Evolutionary conservation across 2,329 filamentous ascomycete genomes (phyloP).

Genomic region (Fusarium virguliforme): DNA sequence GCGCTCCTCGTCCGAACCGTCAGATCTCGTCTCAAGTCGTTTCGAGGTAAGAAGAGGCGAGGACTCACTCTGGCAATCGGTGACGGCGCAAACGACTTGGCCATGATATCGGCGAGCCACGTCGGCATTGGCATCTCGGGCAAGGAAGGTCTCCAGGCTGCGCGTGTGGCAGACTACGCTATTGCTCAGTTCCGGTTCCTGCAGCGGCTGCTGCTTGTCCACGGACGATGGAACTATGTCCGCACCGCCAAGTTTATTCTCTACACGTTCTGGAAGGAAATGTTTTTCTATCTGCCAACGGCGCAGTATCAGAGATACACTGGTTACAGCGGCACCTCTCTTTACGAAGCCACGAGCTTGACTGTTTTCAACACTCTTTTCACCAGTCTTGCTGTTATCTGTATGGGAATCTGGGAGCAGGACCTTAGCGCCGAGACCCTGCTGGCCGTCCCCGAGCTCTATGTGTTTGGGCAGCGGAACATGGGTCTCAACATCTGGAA

Average conservation of each 20-base stretch:
- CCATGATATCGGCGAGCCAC: conserved; percentile 91
- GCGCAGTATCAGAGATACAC: conserved; percentile 87
- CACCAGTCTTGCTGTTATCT: conserved; percentile 89
- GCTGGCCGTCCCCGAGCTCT: conserved; percentile 93
- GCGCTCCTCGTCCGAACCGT: conserved; percentile 89
- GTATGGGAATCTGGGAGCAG: conserved; percentile 92
- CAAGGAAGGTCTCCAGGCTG: conserved; percentile 91
- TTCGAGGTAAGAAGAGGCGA: conserved; percentile 51
- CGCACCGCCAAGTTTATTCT: conserved; percentile 91
- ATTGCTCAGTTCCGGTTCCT: conserved; percentile 94
- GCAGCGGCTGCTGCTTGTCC: conserved; percentile 86
- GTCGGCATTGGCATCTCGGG: conserved; percentile 94
- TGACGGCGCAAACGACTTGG: conserved; percentile 94
- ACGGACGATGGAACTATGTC: conserved; percentile 92
- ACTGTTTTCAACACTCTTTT: conserved; percentile 97
- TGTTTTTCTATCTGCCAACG: conserved; percentile 87
- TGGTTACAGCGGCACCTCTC: conserved; percentile 90
- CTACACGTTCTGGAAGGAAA: conserved; percentile 91
- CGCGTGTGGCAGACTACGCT: conserved; percentile 90
- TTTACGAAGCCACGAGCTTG: conserved; percentile 90
- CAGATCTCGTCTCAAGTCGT: conserved; percentile 78
- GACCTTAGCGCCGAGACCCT: conserved; percentile 88
- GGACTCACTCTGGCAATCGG: conserved; percentile 91
- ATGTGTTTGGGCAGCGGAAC: conserved; percentile 83
- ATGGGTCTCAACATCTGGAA: conserved; percentile 81